Base-by-base conservation (phyloP, 176 grass and related monocot species). In the Oryza meyeriana region DNA sequence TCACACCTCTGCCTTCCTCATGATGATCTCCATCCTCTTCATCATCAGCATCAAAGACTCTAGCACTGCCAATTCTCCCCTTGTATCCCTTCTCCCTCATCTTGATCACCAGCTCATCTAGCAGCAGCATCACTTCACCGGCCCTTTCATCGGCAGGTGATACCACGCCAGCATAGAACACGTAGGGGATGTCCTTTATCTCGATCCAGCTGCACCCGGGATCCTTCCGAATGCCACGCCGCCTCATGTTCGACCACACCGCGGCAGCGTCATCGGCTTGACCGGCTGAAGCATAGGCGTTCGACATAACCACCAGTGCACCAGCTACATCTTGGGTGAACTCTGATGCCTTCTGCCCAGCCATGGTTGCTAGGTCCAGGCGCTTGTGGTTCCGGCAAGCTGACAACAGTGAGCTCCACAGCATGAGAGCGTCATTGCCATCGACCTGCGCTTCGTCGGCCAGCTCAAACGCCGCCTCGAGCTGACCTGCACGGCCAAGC, bases 201-300 rank as follows among this genome's bases (percentile, higher is more conserved):
- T 97, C 91, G 6, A 97, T 81, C 94, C 94, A 97, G 72, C 94
- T 97, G 75, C 91, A 94, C 16, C 84, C 87, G 3, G 91, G 91
- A 73, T 94, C 91, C 76, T 97, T 97, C 29, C 28, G 25, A 76
- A 97, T 94, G 65, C 91, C 91, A 1, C 66, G 87, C 10, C 4
- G 81, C 71, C 78, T 89, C 94, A 97, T 93, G 66, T 85, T 81
- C 0, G 34, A 79, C 82, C 94, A 50, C 41, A 94, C 42, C 48
- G 38, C 90, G 47, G 39, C 79, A 30, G 89, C 89, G 27, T 73
- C 80, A 1, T 86, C 81, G 12, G 61, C 78, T 78, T 90, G 84
- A 27, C 94, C 94, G 4, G 87, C 94, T 52, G 89, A 87, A 78
- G 72, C 26, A 20, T 91, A 97, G 8, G 84, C 74, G 35, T 93